Base-by-base conservation (phyloP, 345 rosid species). In the Eucalyptus erythrocorys region DNA sequence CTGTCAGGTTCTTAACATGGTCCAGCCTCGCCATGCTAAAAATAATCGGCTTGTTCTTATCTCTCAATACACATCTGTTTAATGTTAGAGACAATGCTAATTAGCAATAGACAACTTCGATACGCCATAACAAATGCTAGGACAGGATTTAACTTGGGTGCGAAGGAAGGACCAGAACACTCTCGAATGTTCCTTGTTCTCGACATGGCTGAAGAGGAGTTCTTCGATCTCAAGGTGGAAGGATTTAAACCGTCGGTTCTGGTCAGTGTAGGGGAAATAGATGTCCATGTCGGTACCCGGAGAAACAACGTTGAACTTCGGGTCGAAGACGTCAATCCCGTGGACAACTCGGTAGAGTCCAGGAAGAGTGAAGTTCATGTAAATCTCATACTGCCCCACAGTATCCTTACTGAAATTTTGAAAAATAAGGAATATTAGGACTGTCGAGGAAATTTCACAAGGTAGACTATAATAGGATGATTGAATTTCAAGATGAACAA, bases 1-100 rank as follows among this genome's bases (percentile, higher is more conserved):
- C 98, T 1, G 94, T n/a, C 87, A 97, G 89, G 50, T 48, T 48
- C 50, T 48, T 48, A 6, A 48, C 6, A 48, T 1, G 2, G 16
- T 48, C 50, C 16, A 97, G 93, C 93, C 98, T 95, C 53, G 96
- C 99, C 99, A 97, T 97, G 13, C 98, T 96, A 91, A 97, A 97
- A 32, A 94, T 86, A 37, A 97, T 96, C 13, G 97, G 97, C 95
- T 96, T 96, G 91, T 30, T 94, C 87, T 93, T 92, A 90, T 96
- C 99, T 59, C 92, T 95, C 32, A 97, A 92, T 71, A 94, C 96
- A 87, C 98, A 94, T 86, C 99, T 96, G 93, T 87, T n/a, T 7
- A 51, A 16, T 2, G 10, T 13, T 48, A 13, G 50, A 48, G 50
- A 13, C 50, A 48, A 51, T 6, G 57, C 19, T 7, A 19, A 51